Evolutionary conservation across 2,329 filamentous ascomycete genomes (phyloP).

Genomic region (Alternaria atra): DNA sequence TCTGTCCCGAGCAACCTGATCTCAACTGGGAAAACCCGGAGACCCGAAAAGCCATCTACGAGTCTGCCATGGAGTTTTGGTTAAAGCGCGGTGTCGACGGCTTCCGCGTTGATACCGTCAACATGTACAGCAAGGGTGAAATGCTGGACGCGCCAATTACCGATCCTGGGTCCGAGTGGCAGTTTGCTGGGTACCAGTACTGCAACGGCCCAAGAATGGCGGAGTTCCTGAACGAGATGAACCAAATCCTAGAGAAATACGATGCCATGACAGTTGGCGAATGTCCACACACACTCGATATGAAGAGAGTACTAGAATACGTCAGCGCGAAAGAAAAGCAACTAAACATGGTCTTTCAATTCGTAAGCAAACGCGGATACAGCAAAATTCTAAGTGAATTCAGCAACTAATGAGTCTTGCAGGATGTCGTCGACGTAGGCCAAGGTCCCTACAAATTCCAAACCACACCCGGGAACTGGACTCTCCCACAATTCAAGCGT

Average conservation of each 20-base stretch:
- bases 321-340: constrained; percentile 67
- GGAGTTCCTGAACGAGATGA: constrained; percentile 73
- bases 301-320: constrained; percentile 66
- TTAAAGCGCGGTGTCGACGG: constrained; percentile 71
- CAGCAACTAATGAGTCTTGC: constrained; percentile 7
- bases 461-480: constrained; percentile 45
- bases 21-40: constrained; percentile 83
- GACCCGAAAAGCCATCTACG: constrained; percentile 74
- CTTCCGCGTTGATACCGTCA: constrained; percentile 53
- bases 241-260: constrained; percentile 65
- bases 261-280: constrained; percentile 77
- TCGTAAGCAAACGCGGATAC: constrained; percentile 42
- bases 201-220: constrained; percentile 75
- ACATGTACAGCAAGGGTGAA: constrained; percentile 50
- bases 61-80: constrained; percentile 78
- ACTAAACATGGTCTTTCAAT: constrained; percentile 72
- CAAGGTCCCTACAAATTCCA: constrained; percentile 51
- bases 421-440: constrained; percentile 53
- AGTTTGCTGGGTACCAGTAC: constrained; percentile 59
- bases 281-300: constrained; percentile 69
- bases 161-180: constrained; percentile 43
- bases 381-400: too few species aligned
- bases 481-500: constrained; percentile 42
- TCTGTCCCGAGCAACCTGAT: constrained; percentile 79
- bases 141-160: constrained; percentile 47